Evolutionary conservation across 1,284 basidiomycete genomes (phyloP).

Genomic region (Irpex lacteus): DNA sequence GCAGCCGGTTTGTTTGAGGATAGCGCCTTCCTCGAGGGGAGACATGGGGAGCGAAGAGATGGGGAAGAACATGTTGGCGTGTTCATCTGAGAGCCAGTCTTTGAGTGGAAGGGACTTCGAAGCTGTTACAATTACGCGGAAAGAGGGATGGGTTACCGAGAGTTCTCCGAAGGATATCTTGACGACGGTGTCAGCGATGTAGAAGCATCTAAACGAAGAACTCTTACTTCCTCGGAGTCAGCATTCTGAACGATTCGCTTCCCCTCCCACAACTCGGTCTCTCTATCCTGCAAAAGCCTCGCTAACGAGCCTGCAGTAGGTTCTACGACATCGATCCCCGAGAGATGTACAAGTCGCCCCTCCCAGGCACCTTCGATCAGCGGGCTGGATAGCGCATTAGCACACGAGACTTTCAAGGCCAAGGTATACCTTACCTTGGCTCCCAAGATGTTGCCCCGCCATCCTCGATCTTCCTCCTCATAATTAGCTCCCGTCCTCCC

Average conservation of each 20-base stretch:
- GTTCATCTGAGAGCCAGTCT: slow-evolving; percentile 64
- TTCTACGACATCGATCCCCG: slow-evolving; percentile 59
- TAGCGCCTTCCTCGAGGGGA: slow-evolving; percentile 35
- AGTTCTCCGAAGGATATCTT: slow-evolving; percentile 41
- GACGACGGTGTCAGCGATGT: slow-evolving; percentile 1
- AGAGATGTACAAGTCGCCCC: slow-evolving; percentile 56
- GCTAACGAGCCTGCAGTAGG: slow-evolving; percentile 61
- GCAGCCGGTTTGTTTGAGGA: slow-evolving; percentile 26
- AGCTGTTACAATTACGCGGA: slow-evolving; percentile 58
- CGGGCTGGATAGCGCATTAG: slow-evolving; percentile 32
- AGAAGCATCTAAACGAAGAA: not conserved
- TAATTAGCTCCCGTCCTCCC: slow-evolving; percentile 61
- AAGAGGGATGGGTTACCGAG: slow-evolving; percentile 51
- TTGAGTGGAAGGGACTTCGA: slow-evolving; percentile 59
- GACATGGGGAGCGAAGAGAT: slow-evolving; percentile 59
- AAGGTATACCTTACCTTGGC: slow-evolving; percentile 42
- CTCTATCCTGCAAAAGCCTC: slow-evolving; percentile 55
- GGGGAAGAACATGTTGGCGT: slow-evolving; percentile 68
- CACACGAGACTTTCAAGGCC: not conserved
- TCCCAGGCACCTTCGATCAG: slow-evolving; percentile 56
- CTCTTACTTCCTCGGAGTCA: slow-evolving; percentile 41
- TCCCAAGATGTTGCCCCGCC: slow-evolving; percentile 60
- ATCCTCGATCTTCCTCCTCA: slow-evolving; percentile 49
- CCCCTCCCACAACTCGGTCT: slow-evolving; percentile 60
- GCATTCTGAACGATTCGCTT: slow-evolving; percentile 53